These are phyloP conservation scores for Viridothelium virens DNA, from an alignment of 495 filamentous ascomycete species.

Conservation along the genomic window DNA sequence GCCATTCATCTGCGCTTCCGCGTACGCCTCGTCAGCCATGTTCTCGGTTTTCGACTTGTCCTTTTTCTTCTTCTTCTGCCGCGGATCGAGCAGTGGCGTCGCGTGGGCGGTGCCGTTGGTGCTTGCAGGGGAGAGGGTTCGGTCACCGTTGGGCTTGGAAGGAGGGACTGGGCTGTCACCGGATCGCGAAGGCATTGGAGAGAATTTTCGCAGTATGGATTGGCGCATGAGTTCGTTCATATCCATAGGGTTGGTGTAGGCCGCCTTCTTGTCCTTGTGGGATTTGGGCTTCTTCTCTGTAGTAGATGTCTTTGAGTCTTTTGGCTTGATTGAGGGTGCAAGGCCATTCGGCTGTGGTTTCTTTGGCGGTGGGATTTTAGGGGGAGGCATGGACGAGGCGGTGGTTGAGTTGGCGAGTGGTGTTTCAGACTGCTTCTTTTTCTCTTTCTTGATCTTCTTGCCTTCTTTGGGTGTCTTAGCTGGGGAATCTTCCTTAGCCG, in stretches of 20 bases:
- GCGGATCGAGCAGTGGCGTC: background rate
- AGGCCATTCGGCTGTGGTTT: background rate
- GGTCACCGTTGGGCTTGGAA: background rate
- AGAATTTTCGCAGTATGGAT: background rate
- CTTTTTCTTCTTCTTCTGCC: background rate
- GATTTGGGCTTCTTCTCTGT: background rate
- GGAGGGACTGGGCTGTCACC: background rate
- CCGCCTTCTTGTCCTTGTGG: background rate
- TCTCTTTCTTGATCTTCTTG: background rate
- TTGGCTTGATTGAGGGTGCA: background rate
- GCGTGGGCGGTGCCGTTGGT: background rate
- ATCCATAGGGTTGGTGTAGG: background rate
- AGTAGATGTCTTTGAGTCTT: background rate
- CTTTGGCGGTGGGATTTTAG: background rate
- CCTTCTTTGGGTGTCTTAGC: background rate
- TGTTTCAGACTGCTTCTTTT: background rate
- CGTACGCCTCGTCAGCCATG: background rate
- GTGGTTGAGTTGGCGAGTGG: background rate
- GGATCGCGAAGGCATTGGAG: constrained; percentile 10
- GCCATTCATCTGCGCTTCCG: background rate
- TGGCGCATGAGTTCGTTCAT: constrained; percentile 3
- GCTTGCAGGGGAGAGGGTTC: no score
- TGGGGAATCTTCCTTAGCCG: background rate
- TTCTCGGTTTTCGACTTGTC: background rate
- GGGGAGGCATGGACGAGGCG: background rate